phyloP scores from a whole-genome alignment of 176 grass and related monocot genomes.

The Ensete glaucum region DNA sequence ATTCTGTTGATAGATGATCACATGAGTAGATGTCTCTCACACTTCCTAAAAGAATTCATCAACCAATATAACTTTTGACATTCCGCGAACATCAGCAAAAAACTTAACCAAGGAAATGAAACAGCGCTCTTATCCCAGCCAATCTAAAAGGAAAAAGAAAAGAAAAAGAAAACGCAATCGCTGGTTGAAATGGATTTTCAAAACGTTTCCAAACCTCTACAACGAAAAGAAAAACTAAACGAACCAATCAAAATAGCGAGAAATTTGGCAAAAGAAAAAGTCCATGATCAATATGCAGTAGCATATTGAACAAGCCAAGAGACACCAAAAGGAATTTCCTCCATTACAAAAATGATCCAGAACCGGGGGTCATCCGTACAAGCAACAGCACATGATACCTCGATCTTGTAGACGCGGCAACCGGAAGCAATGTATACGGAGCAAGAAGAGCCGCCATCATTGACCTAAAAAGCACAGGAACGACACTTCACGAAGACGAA shows the following conservation, averaged over 20 bases:
- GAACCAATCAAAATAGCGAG: too few relatives aligned
- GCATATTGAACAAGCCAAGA: not conserved
- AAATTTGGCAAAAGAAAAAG: too few relatives aligned
- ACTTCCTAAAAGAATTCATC: not conserved
- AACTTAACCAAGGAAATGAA: too few relatives aligned
- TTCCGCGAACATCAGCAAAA: not conserved
- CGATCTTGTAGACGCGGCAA: conserved; percentile 67
- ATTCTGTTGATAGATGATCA: not conserved
- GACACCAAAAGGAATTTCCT: not conserved
- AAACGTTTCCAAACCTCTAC: too few relatives aligned
- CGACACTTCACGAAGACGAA: not conserved
- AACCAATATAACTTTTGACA: not conserved
- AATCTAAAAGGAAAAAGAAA: too few relatives aligned
- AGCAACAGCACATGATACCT: conserved; percentile 26
- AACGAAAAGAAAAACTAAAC: too few relatives aligned
- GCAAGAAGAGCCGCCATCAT: conserved; percentile 42
- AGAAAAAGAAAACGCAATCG: too few relatives aligned
- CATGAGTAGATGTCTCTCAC: not conserved
- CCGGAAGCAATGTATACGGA: conserved; percentile 72
- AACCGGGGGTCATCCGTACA: not conserved
- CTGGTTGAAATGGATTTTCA: too few relatives aligned
- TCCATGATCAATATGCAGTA: not conserved
- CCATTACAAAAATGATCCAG: not conserved
- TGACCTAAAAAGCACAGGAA: conserved; percentile 29
- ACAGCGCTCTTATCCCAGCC: too few relatives aligned